Evolutionary conservation across 108 stramenopile genomes (phyloP), one percentile per base, ranked within the genome.

Genomic region (Discostella pseudostelligera): DNA sequence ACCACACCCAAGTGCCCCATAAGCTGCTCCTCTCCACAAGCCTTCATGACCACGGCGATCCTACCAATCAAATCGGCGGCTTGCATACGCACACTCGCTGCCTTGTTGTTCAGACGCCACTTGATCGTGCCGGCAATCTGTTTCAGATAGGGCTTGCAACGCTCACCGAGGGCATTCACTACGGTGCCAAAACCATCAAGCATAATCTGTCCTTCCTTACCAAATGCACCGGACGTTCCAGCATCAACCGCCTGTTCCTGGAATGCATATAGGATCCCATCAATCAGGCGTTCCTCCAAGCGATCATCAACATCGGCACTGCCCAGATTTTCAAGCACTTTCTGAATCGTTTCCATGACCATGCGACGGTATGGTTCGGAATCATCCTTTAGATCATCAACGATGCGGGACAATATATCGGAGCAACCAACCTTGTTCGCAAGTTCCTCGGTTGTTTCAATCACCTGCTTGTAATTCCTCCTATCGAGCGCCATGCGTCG

Each of bases 311-410:
- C 87, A 74, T 99, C 97, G 0, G 87, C 91, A 16, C 90, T 91
- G 13, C 99, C 99, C 56, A 97, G 67, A 66, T 98, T 96, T 40
- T 92, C 84, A 16, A 99, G 62, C 11, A 98, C 93, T 69, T 92
- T 86, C 57, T 95, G 86, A 35, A 97, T 72, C 4, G 96, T 96
- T 72, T 98, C 97, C 96, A 99, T 99, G 13, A 99, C 99, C 99
- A 99, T 99, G 49, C 96, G 82, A 43, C 99, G 89, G 67, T 99
- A 99, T 0, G 98, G 96, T 73, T 99, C 99, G 7, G 90, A 93
- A 64, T 98, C 98, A 78, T 99, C 99, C 81, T 99, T 99, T 42
- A 99, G 89, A 70, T 98, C 99, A 62, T 98, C 99, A 1, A 99
- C 97, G 62, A 99, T 96, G 49, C 97, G 91, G 17, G 68, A 68